A percentile compares a stretch with the other conserved stretches of the same genome.
These are phyloP conservation scores for Prunus davidiana DNA, from an alignment of 306 rosid species.

Conservation along the genomic window DNA sequence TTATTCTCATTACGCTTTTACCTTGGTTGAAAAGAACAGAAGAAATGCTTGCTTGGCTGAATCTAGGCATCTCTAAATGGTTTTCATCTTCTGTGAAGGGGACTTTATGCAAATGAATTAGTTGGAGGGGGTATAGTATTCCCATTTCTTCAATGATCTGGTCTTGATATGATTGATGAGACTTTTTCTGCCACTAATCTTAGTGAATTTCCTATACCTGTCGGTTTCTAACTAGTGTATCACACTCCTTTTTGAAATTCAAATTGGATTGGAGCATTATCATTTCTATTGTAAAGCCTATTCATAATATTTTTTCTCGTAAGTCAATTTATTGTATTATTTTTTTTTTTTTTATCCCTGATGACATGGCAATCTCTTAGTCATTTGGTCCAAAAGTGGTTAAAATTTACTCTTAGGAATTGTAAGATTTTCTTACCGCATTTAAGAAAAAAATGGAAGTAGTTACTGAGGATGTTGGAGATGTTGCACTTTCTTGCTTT, in stretches of 20 bases:
- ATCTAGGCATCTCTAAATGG: neutral
- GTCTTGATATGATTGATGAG: neutral
- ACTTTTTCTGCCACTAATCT: neutral
- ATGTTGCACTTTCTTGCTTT: neutral
- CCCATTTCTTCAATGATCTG: neutral
- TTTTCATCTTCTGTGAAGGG: neutral
- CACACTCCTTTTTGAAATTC: neutral
- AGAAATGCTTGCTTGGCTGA: neutral
- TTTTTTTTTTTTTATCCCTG: neutral
- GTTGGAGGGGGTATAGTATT: neutral
- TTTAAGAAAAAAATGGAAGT: neutral
- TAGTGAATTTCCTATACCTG: neutral
- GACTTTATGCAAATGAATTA: neutral
- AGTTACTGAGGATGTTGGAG: neutral
- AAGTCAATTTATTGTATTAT: neutral
- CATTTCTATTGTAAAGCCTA: neutral
- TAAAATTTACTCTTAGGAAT: neutral
- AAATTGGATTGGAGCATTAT: neutral
- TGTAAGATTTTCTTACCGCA: neutral
- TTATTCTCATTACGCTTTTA: neutral
- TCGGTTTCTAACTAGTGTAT: neutral
- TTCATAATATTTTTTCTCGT: neutral
- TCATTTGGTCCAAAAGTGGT: neutral
- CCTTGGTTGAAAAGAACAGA: neutral
- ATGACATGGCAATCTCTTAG: neutral